Percentiles rank a stretch among this genome's conserved stretches.
These are phyloP conservation scores for Epichloe hybrida DNA, from an alignment of 2,329 filamentous ascomycete genomes.

Conservation along the genomic window DNA sequence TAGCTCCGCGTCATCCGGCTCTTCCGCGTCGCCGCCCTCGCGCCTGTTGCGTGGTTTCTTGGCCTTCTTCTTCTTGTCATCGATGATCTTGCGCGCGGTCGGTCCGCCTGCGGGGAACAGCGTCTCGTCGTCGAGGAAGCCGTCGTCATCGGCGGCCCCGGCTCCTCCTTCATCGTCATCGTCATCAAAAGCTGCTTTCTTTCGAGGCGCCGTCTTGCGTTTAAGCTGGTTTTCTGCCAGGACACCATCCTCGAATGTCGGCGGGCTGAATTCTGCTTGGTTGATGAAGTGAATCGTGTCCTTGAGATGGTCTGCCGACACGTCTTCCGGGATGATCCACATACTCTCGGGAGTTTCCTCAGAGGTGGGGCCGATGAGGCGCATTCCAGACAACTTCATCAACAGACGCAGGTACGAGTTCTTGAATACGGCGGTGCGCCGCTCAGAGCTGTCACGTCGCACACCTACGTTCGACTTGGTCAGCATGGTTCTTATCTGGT, in stretches of 20 bases:
- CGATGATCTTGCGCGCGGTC: conserved; percentile 37
- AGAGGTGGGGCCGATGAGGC: conserved; percentile 36
- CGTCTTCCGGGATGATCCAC: conserved; percentile 61
- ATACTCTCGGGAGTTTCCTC: conserved; percentile 63
- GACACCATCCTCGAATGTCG: conserved; percentile 61
- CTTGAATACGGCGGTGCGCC: conserved; percentile 68
- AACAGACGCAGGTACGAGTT: conserved; percentile 79
- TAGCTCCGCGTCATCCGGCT: conserved; percentile 48
- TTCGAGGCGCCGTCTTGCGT: conserved; percentile 46
- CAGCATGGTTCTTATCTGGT: not conserved
- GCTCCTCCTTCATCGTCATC: conserved; percentile 40
- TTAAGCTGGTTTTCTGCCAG: conserved; percentile 68
- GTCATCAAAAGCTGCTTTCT: conserved; percentile 53
- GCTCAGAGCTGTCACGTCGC: conserved; percentile 49
- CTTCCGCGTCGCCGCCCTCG: conserved; percentile 29
- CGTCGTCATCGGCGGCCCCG: conserved; percentile 11
- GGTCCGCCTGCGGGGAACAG: conserved; percentile 59
- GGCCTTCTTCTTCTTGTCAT: conserved; percentile 44
- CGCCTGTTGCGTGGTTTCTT: conserved; percentile 32
- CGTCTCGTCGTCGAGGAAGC: conserved; percentile 33
- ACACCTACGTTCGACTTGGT: conserved; percentile 29
- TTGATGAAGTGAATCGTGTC: conserved; percentile 61
- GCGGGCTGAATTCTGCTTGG: conserved; percentile 65
- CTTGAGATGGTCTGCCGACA: conserved; percentile 52
- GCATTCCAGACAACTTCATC: conserved; percentile 61